Evolutionary conservation across 179 eudicot species (phyloP).

Genomic region (Silene vulgaris): DNA sequence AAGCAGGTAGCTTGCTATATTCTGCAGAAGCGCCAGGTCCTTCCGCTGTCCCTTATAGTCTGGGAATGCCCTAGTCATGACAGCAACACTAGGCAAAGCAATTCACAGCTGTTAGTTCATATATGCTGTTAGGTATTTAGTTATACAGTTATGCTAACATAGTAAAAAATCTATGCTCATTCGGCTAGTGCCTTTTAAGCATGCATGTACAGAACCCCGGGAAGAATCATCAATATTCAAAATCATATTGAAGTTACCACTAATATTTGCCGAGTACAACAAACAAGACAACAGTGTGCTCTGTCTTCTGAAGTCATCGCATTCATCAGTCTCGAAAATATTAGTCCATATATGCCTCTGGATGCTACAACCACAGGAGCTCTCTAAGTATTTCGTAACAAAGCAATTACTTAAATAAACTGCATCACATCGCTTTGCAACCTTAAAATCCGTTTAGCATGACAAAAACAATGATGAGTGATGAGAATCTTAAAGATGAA

Average conservation of each 20-base stretch:
- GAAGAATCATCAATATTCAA: not conserved
- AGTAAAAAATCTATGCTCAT: not conserved
- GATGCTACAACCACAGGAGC: constrained; percentile 5
- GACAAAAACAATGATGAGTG: not conserved
- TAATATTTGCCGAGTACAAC: not conserved
- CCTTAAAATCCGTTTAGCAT: not conserved
- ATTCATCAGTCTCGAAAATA: not conserved
- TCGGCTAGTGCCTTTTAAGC: not conserved
- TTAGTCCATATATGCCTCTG: not conserved
- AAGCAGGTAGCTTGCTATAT: constrained; percentile 68
- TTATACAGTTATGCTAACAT: not conserved
- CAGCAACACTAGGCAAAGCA: constrained; percentile 71
- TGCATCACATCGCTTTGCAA: not conserved
- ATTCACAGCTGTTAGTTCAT: constrained; percentile 19
- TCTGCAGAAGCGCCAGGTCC: constrained; percentile 68
- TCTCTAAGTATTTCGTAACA: not conserved
- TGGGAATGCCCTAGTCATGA: constrained; percentile 87
- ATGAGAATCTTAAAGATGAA: not conserved
- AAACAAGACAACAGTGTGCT: not conserved
- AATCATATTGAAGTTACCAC: constrained; percentile 8
- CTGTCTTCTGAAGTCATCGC: not conserved
- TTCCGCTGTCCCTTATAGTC: constrained; percentile 41
- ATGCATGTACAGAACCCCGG: not conserved
- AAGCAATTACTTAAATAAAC: not conserved
- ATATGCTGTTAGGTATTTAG: not conserved